Evolutionary conservation across 2,329 filamentous ascomycete genomes (phyloP), one percentile per base, ranked within the genome.

Genomic region (Gnomoniopsis smithogilvyi): DNA sequence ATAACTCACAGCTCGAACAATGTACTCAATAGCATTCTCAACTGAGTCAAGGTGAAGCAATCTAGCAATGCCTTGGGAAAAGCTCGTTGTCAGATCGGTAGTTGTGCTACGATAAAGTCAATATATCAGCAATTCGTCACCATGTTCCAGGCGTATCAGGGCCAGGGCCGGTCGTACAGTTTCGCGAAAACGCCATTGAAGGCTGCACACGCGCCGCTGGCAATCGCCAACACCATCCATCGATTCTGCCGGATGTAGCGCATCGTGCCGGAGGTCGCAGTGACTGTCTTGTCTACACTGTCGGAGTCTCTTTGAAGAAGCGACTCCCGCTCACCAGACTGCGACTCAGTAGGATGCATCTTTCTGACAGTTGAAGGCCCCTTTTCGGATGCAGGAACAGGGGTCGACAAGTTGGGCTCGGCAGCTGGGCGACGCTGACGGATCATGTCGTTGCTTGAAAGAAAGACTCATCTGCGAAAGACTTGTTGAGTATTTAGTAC

Each of bases 101-200:
- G 83, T 86, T 14, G 83, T 84, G 47, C 82, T 84, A 56, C 43
- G n/a, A 4, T 30, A 30, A 4, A 30, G 26, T 30, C 12, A 22
- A 2, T 38, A 8, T 30, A 51, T 54, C 50, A 59, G 43, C 45
- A 36, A 52, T 11, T 24, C 15, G 26, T 26, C 19, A 36, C 38
- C 36, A 43, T 17, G n/a, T 19, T 4, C 11, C 7, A 22, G 11
- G 51, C 22, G 24, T 17, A 8, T 33, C 3, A 46, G 11, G 19
- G n/a, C 1, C 12, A 14, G 12, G 12, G 4, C 4, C 12, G 19
- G n/a, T 79, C 84, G 68, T 75, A 91, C 88, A 95, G 76, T 74
- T 94, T 95, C 0, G 91, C 91, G 76, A 94, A 92, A 6, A 91
- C 87, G 60, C 90, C 90, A 67, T 95, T 95, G 65, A 90, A 87